phyloP scores from a whole-genome alignment of 2,329 filamentous ascomycete genomes.

The Sclerotinia subarctica region DNA sequence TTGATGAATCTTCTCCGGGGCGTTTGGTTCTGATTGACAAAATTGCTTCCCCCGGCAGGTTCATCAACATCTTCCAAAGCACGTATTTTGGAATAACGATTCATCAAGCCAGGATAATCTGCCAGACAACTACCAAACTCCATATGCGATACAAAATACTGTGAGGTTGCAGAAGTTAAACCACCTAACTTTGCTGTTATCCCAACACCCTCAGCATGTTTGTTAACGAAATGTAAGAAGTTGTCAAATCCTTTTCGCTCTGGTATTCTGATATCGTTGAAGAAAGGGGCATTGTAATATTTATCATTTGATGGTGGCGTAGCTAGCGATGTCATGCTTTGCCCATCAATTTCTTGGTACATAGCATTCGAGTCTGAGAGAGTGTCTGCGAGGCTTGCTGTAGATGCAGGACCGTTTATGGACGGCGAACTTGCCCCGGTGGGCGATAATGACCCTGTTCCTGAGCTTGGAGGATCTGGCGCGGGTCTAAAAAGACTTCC shows the following conservation, averaged over 20 bases:
- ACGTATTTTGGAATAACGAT: constrained; percentile 66
- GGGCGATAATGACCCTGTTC: constrained; percentile 22
- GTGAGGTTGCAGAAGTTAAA: constrained; percentile 61
- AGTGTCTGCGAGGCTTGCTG: constrained; percentile 28
- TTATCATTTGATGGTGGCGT: constrained; percentile 46
- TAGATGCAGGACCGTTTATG: constrained; percentile 26
- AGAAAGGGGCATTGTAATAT: constrained; percentile 71
- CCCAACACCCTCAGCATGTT: constrained; percentile 61
- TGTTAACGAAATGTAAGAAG: constrained; percentile 73
- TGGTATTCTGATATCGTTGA: constrained; percentile 68
- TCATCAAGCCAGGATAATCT: constrained; percentile 67
- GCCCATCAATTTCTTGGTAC: constrained; percentile 29
- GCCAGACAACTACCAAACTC: constrained; percentile 81
- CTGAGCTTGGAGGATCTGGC: constrained; percentile 38
- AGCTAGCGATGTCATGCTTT: constrained; percentile 32
- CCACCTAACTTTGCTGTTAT: constrained; percentile 40
- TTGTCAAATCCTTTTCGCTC: constrained; percentile 67
- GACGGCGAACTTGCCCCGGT: constrained; percentile 27
- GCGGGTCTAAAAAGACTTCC: constrained; percentile 67
- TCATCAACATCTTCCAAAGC: constrained; percentile 70
- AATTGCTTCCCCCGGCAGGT: constrained; percentile 36
- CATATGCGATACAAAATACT: constrained; percentile 74
- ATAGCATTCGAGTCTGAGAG: constrained; percentile 26
- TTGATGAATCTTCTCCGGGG: constrained; percentile 75
- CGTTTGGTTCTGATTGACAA: constrained; percentile 34